phyloP scores from a whole-genome alignment of 345 rosid genomes.

The Viola odorata region DNA sequence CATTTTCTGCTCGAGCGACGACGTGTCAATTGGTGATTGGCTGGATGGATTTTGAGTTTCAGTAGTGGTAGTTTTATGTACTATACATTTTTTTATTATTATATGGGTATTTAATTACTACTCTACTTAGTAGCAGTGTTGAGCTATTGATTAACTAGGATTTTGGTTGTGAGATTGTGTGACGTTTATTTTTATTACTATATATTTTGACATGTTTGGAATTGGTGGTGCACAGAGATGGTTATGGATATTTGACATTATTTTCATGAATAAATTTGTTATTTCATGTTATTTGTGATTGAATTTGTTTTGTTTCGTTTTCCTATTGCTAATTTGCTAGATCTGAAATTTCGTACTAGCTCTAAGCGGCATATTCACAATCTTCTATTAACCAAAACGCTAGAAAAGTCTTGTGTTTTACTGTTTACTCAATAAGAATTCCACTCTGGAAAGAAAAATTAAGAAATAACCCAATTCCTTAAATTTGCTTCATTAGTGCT shows the following conservation, averaged over 20 bases:
- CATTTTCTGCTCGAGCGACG: no score
- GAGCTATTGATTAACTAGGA: background rate
- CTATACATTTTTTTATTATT: background rate
- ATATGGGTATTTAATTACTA: no score
- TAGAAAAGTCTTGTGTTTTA: no score
- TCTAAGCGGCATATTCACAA: no score
- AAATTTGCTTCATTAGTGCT: background rate
- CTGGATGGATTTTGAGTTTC: background rate
- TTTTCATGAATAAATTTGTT: background rate
- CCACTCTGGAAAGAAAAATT: background rate
- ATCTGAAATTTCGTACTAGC: no score
- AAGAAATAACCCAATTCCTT: background rate
- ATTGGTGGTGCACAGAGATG: conserved; percentile 12
- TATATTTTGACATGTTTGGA: background rate
- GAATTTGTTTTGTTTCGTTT: background rate
- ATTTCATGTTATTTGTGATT: background rate
- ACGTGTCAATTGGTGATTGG: background rate
- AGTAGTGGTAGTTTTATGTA: background rate
- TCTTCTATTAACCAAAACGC: no score
- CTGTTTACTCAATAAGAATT: no score
- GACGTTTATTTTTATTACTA: background rate
- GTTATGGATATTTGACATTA: background rate
- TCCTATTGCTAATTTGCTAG: background rate
- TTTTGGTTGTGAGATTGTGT: background rate
- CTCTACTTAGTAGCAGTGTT: background rate